Conservation (phyloP, 257 asterid genomes). For the Solanum pinnatisectum region DNA sequence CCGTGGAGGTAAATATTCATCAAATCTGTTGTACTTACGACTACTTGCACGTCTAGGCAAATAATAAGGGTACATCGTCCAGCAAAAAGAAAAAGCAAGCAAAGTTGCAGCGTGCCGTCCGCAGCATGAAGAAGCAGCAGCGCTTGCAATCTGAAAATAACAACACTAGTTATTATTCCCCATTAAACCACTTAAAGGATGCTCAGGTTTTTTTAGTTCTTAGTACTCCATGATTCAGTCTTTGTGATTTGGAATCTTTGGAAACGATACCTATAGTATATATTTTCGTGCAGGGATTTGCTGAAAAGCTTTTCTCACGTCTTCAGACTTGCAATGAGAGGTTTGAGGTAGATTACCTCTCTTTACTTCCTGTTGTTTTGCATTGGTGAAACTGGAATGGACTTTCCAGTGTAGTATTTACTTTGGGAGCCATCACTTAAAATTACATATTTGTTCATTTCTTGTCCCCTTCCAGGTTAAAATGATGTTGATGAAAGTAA, state of each 20-base stretch:
- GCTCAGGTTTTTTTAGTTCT: conserved; percentile 50
- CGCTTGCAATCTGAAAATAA: conserved; percentile 53
- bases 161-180: conserved; percentile 56
- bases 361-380: neutral
- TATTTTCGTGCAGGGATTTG: conserved; percentile 59
- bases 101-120: conserved; percentile 78
- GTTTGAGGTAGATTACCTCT: conserved; percentile 52
- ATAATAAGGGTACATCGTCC: conserved; percentile 74
- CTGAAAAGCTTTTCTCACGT: conserved; percentile 82
- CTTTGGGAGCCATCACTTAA: neutral
- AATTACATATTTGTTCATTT: neutral
- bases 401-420: neutral
- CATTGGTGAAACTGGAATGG: neutral
- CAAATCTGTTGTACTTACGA: neutral
- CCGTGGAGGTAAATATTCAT: neutral
- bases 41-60: conserved; percentile 45
- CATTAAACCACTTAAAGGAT: conserved; percentile 89
- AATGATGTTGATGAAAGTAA: conserved; percentile 87
- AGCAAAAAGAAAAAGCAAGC: conserved; percentile 99
- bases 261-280: neutral
- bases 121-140: conserved; percentile 93
- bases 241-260: neutral
- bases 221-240: neutral
- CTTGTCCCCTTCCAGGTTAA: conserved; percentile 41
- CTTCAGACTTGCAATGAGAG: conserved; percentile 56